Evolutionary conservation across 805 yeast genomes (phyloP).

Genomic region (Teunomyces aglyptinius): DNA sequence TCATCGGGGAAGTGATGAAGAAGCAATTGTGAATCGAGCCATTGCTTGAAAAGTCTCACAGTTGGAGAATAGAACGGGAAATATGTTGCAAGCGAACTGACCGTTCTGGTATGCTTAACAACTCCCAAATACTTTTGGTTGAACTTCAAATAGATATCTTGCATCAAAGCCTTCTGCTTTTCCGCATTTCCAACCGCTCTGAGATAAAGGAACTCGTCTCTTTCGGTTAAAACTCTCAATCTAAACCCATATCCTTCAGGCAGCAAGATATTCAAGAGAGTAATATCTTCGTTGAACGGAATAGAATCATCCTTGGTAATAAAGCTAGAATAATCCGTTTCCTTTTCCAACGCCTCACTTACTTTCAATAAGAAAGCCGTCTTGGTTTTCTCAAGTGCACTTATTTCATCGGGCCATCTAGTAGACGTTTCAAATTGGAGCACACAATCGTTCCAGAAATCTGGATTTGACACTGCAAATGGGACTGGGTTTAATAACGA

Average conservation of each 20-base stretch:
- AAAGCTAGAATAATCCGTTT: conserved; percentile 54
- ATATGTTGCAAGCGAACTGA: conserved; percentile 67
- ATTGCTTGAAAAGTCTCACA: conserved; percentile 79
- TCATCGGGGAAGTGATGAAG: conserved; percentile 73
- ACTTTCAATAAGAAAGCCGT: conserved; percentile 83
- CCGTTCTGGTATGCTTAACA: conserved; percentile 77
- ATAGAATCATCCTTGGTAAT: conserved; percentile 64
- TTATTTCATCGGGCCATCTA: conserved; percentile 94
- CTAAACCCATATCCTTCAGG: conserved; percentile 91
- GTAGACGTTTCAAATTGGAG: conserved; percentile 85
- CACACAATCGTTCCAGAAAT: conserved; percentile 76
- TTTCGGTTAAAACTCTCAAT: conserved; percentile 73
- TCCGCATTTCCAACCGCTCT: conserved; percentile 68
- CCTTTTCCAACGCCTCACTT: conserved; percentile 40
- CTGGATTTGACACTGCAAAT: conserved; percentile 69
- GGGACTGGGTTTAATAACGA: conserved; percentile 81
- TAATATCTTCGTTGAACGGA: conserved; percentile 61
- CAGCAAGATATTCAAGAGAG: conserved; percentile 62
- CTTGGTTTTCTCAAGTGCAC: conserved; percentile 83
- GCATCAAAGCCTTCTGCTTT: conserved; percentile 58
- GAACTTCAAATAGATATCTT: conserved; percentile 62
- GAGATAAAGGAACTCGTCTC: conserved; percentile 73
- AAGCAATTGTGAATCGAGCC: conserved; percentile 84
- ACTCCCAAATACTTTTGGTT: conserved; percentile 63
- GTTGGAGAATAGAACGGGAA: conserved; percentile 75